phyloP scores from a whole-genome alignment of 2,329 filamentous ascomycete species.

The Diaporthe citrichinensis region DNA sequence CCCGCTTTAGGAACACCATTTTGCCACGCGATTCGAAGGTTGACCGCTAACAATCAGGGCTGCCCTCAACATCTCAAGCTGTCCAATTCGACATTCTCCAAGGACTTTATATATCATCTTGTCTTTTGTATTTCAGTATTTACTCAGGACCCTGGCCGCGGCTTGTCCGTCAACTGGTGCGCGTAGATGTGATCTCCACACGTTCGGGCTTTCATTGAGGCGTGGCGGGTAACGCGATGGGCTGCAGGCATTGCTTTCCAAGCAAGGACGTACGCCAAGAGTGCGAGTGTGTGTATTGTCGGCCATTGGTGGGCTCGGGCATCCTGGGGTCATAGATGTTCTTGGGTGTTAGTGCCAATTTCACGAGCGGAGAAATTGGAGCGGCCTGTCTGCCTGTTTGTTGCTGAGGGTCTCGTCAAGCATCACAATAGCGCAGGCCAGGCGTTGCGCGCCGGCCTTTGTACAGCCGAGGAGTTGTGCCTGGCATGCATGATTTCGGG shows the following conservation, averaged over 20 bases:
- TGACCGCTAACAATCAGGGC: conserved; percentile 13
- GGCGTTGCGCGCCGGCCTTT: conserved; percentile 11
- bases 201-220: conserved; percentile 30
- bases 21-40: conserved; percentile 4
- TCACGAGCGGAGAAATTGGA: conserved; percentile 16
- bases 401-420: conserved; percentile 7
- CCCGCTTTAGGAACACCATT: conserved; percentile 26
- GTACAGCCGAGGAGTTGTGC: conserved; percentile 23
- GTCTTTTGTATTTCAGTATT: not conserved
- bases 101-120: conserved; percentile 18
- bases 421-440: not conserved
- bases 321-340: conserved; percentile 21
- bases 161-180: conserved; percentile 30
- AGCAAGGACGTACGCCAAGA: conserved; percentile 23
- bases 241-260: conserved; percentile 26
- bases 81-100: not conserved
- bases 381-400: not conserved
- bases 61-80: not conserved
- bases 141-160: conserved; percentile 23
- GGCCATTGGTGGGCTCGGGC: conserved; percentile 14
- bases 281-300: not conserved
- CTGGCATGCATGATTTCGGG: conserved; percentile 7
- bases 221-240: conserved; percentile 23
- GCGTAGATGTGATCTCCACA: conserved; percentile 31
- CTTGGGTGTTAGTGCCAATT: conserved; percentile 20